These are phyloP conservation scores for Austroboletus rostrupii DNA, from an alignment of 1,284 basidiomycete genomes.

Conservation along the genomic window DNA sequence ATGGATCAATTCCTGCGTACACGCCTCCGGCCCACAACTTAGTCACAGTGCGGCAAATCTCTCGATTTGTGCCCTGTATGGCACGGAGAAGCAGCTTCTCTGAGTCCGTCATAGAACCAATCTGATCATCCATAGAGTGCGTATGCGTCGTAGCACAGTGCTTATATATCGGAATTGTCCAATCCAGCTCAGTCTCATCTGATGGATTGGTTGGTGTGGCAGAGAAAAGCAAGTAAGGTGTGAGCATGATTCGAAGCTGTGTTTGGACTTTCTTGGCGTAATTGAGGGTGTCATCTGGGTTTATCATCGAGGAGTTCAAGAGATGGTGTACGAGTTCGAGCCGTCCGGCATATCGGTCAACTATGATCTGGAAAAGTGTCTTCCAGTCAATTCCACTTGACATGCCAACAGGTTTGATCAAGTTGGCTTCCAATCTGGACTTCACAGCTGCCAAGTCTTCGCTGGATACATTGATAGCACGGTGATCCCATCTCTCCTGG, in stretches of 20 bases:
- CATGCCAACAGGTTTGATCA: slow-evolving; percentile 12
- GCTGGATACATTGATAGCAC: slow-evolving; percentile 28
- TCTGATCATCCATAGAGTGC: no score
- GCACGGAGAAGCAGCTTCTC: slow-evolving; percentile 35
- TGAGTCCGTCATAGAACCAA: slow-evolving; percentile 11
- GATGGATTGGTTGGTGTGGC: slow-evolving; percentile 3
- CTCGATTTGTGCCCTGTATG: slow-evolving; percentile 34
- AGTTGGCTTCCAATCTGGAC: slow-evolving; percentile 20
- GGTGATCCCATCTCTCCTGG: slow-evolving; percentile 28
- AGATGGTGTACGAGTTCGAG: slow-evolving; percentile 38
- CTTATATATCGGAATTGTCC: no score
- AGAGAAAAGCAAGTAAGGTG: slow-evolving; percentile 19
- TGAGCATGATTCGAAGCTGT: slow-evolving; percentile 23
- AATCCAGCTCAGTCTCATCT: slow-evolving; percentile 22
- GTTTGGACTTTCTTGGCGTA: slow-evolving; percentile 15
- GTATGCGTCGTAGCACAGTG: no score
- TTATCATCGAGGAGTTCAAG: slow-evolving; percentile 25
- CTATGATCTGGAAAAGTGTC: slow-evolving; percentile 10
- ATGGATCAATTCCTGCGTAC: no score
- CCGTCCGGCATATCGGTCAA: slow-evolving; percentile 41
- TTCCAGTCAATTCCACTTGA: slow-evolving; percentile 43
- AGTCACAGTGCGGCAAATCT: slow-evolving; percentile 45
- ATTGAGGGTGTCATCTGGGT: slow-evolving; percentile 7
- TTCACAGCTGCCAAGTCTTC: slow-evolving; percentile 17
- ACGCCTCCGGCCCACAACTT: slow-evolving; percentile 38